Percentiles rank a stretch among this genome's conserved stretches.
Conservation (phyloP, 2,329 filamentous ascomycete genomes). For the Penicillium sp. region DNA sequence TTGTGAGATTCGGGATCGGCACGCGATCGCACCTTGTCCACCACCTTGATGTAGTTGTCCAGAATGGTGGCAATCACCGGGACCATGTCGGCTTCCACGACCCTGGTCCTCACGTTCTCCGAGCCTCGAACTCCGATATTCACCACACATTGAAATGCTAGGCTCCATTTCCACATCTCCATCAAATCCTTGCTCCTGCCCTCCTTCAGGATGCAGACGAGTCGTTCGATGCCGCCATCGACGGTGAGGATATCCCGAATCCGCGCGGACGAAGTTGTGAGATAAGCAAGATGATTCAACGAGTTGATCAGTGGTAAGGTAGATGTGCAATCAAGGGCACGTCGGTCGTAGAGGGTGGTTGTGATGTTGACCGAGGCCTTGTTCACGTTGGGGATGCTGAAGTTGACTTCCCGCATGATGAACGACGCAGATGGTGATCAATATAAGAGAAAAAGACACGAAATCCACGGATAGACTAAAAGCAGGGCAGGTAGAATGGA, state of each 20-base stretch:
- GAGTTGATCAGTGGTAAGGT: constrained; percentile 98
- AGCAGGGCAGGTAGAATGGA: neutral
- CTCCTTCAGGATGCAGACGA: constrained; percentile 97
- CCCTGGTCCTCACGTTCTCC: constrained; percentile 87
- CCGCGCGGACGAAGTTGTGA: constrained; percentile 94
- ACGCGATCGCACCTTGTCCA: constrained; percentile 87
- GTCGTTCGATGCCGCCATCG: constrained; percentile 94
- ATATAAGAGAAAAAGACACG: neutral
- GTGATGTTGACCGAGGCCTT: constrained; percentile 99
- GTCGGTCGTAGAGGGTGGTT: constrained; percentile 94
- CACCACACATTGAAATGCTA: constrained; percentile 98
- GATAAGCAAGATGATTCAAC: constrained; percentile 95
- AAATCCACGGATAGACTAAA: constrained; percentile 1
- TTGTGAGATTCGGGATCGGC: constrained; percentile 74
- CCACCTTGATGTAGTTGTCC: constrained; percentile 96
- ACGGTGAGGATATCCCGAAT: constrained; percentile 98
- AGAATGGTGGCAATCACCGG: constrained; percentile 97
- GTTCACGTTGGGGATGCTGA: constrained; percentile 98
- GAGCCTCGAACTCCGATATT: constrained; percentile 97
- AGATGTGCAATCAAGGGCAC: constrained; percentile 96
- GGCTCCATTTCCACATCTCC: constrained; percentile 99
- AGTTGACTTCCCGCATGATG: constrained; percentile 99
- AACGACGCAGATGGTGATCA: constrained; percentile 15
- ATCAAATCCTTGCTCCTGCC: constrained; percentile 97
- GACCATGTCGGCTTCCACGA: constrained; percentile 98